Percentiles rank a stretch among this genome's conserved stretches.
Evolutionary conservation across 1,284 basidiomycete species (phyloP).

Genomic region (Vanrija humicola): DNA sequence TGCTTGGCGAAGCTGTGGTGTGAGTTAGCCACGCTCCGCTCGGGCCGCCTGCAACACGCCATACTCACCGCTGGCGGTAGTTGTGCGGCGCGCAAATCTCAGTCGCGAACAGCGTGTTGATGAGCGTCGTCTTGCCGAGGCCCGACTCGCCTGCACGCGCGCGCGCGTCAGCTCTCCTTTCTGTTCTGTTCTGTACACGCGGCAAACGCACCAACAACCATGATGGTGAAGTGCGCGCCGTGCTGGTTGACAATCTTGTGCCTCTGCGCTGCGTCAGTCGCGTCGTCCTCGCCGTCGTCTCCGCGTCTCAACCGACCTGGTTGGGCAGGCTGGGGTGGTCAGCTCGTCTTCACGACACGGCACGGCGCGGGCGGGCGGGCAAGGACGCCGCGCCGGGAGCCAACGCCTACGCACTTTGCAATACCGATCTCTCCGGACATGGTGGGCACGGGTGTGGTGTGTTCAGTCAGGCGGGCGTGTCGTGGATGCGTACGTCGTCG

Average conservation of each 20-base stretch:
- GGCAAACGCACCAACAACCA: constrained; percentile 84
- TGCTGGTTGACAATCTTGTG: constrained; percentile 96
- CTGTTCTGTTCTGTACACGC: neutral
- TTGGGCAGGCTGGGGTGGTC: constrained; percentile 81
- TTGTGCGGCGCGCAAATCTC: constrained; percentile 90
- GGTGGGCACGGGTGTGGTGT: constrained; percentile 10
- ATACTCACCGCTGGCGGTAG: constrained; percentile 63
- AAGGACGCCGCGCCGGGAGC: neutral
- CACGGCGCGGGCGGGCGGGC: no score
- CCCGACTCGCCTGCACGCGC: constrained; percentile 75
- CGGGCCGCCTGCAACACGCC: neutral
- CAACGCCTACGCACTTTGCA: constrained; percentile 45
- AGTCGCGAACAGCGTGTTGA: constrained; percentile 99
- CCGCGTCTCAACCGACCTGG: constrained; percentile 61
- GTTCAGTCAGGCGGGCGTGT: neutral
- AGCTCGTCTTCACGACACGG: neutral
- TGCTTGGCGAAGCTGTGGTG: constrained; percentile 79
- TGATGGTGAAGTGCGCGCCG: constrained; percentile 97
- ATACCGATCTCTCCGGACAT: constrained; percentile 51
- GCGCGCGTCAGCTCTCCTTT: no score
- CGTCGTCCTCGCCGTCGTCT: neutral
- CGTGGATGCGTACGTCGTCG: no score
- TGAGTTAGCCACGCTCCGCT: neutral
- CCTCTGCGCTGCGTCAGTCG: constrained; percentile 54
- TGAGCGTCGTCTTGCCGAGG: constrained; percentile 88